Conservation (phyloP, 345 rosid species). For the Durio zibethinus region DNA sequence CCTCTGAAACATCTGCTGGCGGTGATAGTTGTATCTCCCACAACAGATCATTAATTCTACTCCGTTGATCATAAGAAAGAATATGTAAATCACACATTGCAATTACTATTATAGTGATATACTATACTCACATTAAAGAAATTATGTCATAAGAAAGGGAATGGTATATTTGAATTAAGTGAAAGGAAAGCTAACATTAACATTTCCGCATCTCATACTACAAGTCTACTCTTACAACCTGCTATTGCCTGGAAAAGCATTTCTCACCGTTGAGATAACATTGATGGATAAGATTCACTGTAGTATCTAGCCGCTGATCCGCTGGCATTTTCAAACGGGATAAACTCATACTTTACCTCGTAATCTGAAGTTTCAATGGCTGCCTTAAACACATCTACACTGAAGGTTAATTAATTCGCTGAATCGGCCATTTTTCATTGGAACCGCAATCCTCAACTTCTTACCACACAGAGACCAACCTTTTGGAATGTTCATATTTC, state of each 20-base stretch:
- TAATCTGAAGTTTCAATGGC: slow-evolving; percentile 20
- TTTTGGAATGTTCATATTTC: slow-evolving; percentile 21
- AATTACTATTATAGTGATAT: neutral
- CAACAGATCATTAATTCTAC: slow-evolving; percentile 25
- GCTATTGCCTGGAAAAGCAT: neutral
- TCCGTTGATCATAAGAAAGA: neutral
- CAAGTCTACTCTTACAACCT: too few relatives aligned
- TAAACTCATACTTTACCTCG: slow-evolving; percentile 27
- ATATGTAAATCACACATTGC: neutral
- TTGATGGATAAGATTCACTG: slow-evolving; percentile 25
- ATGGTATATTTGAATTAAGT: neutral
- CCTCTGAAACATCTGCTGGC: slow-evolving; percentile 6
- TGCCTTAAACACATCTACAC: slow-evolving; percentile 36
- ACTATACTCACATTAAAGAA: too few relatives aligned
- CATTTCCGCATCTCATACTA: neutral
- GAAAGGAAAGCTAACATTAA: neutral
- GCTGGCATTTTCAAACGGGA: neutral
- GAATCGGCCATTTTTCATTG: slow-evolving; percentile 28
- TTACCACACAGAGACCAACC: neutral
- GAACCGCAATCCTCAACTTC: slow-evolving; percentile 35
- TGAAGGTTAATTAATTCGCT: slow-evolving; percentile 22
- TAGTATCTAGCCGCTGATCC: neutral
- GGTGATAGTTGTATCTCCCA: slow-evolving; percentile 24
- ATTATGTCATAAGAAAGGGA: neutral
- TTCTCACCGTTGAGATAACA: slow-evolving; percentile 31